Conservation (phyloP, 345 rosid species). For the Carallia brachiata region DNA sequence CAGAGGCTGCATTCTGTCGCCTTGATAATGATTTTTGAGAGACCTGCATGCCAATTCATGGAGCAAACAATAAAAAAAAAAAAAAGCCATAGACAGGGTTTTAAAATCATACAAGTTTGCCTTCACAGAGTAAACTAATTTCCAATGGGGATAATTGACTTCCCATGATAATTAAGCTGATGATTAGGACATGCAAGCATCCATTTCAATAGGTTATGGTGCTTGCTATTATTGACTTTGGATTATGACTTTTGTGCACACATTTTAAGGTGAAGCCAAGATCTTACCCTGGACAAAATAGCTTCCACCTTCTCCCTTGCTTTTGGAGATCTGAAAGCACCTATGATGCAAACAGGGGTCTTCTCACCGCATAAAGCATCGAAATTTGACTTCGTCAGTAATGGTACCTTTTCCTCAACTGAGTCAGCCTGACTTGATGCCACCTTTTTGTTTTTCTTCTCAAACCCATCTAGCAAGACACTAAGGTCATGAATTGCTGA, state of each 20-base stretch:
- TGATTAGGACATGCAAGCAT: too few species aligned
- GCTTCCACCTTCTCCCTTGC: constrained; percentile 64
- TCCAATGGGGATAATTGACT: too few species aligned
- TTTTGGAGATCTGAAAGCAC: constrained; percentile 65
- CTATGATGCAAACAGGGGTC: constrained; percentile 75
- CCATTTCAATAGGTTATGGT: too few species aligned
- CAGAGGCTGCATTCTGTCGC: constrained; percentile 38
- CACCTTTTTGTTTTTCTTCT: constrained; percentile 64
- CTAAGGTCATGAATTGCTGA: constrained; percentile 69
- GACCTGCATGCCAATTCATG: constrained; percentile 45
- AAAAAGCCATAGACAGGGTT: neutral
- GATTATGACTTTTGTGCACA: too few species aligned
- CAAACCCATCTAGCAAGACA: constrained; percentile 60
- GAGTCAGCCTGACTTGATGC: constrained; percentile 43
- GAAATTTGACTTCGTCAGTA: constrained; percentile 49
- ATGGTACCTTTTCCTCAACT: constrained; percentile 39
- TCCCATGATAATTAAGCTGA: neutral
- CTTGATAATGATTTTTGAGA: constrained; percentile 74
- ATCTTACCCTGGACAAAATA: constrained; percentile 51
- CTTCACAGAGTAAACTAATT: neutral
- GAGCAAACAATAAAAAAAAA: constrained; percentile 15
- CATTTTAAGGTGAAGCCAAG: too few species aligned
- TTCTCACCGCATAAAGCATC: constrained; percentile 63
- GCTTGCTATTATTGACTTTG: too few species aligned
- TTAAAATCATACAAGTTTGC: neutral